Evolutionary conservation across 495 filamentous ascomycete species (phyloP), one percentile per base, ranked within the genome.

Genomic region (Haplographium delicatum): DNA sequence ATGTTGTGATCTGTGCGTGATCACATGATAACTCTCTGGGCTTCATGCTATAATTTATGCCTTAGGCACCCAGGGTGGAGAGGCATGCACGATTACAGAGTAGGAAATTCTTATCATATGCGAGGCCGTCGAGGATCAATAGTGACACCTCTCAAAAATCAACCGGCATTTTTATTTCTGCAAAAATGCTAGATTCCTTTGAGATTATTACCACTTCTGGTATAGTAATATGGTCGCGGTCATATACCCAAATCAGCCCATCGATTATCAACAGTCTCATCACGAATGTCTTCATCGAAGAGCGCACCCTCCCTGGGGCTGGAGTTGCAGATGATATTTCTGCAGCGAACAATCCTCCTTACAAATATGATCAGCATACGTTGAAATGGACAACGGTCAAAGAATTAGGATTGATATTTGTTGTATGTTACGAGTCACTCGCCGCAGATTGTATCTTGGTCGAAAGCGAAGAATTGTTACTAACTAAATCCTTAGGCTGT

Each of bases 121-220:
- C 11, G 19, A 35, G 33, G 26, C 18, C 6, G n/a, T n/a, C n/a
- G n/a, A n/a, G n/a, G n/a, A n/a, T 39, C 35, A 39, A 10, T 18
- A 5, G 35, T 39, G 37, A 41, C 53, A 56, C 53, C 3, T 31
- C 23, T 51, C 11, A 8, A 4, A 40, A 34, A 53, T 10, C 9
- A 20, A 13, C 34, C 41, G 20, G 20, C 24, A 47, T 22, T 31
- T 44, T 24, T 7, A 24, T 13, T 11, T 42, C 15, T 41, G 16
- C 53, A 68, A 57, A n/a, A 24, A 96, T 96, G 91, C 72, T 98
- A 67, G 93, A 98, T 68, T 82, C 85, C 15, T 97, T 98, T 62
- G 93, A 98, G 68, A 91, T 98, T 49, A 65, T 98, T 19, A 95
- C 89, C 46, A 95, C 91, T 28, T 96, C 93, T 15, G 93, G 93